phyloP scores from a whole-genome alignment of 2,329 filamentous ascomycete species.

The Ophiostoma piceae region DNA sequence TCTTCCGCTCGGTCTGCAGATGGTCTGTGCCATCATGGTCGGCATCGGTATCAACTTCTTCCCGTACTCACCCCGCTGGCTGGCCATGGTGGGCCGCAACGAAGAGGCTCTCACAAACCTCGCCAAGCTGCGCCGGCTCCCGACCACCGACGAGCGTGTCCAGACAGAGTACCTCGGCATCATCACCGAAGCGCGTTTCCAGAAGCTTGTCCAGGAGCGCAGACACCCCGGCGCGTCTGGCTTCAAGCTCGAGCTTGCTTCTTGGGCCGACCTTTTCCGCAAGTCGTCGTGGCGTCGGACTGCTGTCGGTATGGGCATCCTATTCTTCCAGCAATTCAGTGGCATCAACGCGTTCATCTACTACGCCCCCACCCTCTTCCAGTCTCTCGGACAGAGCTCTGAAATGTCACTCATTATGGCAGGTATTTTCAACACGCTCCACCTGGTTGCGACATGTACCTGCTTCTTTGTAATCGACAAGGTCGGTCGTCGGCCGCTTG shows the following conservation, averaged over 20 bases:
- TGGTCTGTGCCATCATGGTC: constrained; percentile 13
- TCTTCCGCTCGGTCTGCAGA: constrained; percentile 15
- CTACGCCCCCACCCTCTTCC: constrained; percentile 19
- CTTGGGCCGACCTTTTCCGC: too few species aligned
- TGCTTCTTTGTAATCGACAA: constrained; percentile 48
- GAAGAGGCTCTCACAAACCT: constrained; percentile 27
- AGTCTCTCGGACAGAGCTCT: constrained; percentile 13
- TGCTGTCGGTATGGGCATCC: neutral
- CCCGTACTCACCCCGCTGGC: constrained; percentile 23
- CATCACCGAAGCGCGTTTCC: constrained; percentile 13
- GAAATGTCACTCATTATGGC: constrained; percentile 15
- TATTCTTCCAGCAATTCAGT: constrained; percentile 20
- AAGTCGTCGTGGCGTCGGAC: neutral
- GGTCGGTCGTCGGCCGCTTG: constrained; percentile 53
- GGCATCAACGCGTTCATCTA: constrained; percentile 22
- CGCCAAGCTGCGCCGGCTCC: constrained; percentile 4
- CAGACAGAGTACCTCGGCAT: constrained; percentile 16
- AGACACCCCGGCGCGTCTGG: neutral
- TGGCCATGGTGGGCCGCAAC: constrained; percentile 19
- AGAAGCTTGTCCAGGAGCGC: neutral
- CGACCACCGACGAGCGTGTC: neutral
- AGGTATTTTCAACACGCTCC: constrained; percentile 51
- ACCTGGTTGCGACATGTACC: constrained; percentile 54
- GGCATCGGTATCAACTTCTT: constrained; percentile 14
- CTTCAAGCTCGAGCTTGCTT: neutral